Evolutionary conservation across 169 alveolate genomes (phyloP), one percentile per base, ranked within the genome.

Genomic region (Eimeria mitis): DNA sequence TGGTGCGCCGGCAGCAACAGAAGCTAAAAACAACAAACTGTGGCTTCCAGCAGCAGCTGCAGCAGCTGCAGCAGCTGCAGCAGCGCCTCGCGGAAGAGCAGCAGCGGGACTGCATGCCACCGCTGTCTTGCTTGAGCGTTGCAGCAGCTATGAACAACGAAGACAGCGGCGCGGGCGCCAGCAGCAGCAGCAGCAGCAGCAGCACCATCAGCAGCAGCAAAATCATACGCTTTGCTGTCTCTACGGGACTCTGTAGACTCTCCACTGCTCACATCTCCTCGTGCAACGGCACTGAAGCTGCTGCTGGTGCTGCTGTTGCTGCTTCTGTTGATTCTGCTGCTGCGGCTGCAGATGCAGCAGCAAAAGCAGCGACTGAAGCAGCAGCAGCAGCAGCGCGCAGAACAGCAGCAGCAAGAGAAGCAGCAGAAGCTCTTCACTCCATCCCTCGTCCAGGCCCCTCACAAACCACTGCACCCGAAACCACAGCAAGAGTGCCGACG

Each of bases 41-140:
- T n/a, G 81, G 61, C 81, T 42, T 56, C 65, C 92, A 85, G 81
- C 92, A 85, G 65, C 79, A 61, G 81, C 63, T 85, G 92, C 92
- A 85, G 92, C 79, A 85, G 81, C 76, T 85, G 92, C 92, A 85
- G 81, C 90, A 83, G 75, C 90, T 83, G 73, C 90, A 83, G 90
- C 92, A 85, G 92, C 92, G 65, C 49, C 92, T 85, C 52, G 92
- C 92, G 11, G 70, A 63, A 23, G 49, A 61, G 92, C 92, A 85
- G 92, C 92, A 61, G 63, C 92, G 92, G 65, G 92, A 85, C 31
- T n/a, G 61, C 92, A 85, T 85, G 92, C 92, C 92, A 11, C 81
- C 92, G 7, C 14, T 85, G 42, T 61, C 92, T 59, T 85, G 47
- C 52, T 21, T 85, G 47, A 63, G 61, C 5, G 73, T 28, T 23